Evolutionary conservation across 1,284 basidiomycete genomes (phyloP), one percentile per base, ranked within the genome.

Genomic region (Sporisorium iseilematis-ciliati): DNA sequence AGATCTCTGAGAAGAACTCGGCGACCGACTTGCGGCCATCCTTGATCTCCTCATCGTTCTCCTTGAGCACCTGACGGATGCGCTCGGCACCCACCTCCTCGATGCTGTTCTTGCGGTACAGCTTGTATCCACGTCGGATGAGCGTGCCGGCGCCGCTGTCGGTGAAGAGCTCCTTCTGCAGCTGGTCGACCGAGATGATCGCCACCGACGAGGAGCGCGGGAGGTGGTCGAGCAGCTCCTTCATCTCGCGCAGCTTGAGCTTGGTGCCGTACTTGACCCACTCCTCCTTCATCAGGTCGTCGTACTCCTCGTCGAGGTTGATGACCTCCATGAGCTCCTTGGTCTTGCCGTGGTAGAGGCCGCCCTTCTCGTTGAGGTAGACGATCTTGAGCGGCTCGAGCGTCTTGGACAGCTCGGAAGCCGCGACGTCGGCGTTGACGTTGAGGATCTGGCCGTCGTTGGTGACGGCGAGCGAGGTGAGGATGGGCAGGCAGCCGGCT

Each of bases 231-330:
- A 99, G 91, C 50, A 99, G 91, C 86, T 99, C 96, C 88, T 99
- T 99, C 89, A 99, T 98, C 87, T 99, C 96, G 78, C 96, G 92
- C 57, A 99, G 90, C 88, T 99, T 99, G 87, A 99, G 93, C 88
- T 99, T 99, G 79, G 97, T 99, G 76, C 96, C 96, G 85, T 91
- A 98, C 87, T 97, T 97, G 87, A 99, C 96, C 96, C 97, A 99
- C n/a, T 95, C 90, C 87, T 98, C 92, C 86, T 95, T 97, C 95
- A 99, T 94, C 67, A 99, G 90, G 43, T 90, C 90, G 78, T 97
- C 93, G 87, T 97, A 99, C 88, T 99, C 96, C 89, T 99, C 96
- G 85, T 99, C 96, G 61, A 99, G 88, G 87, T 99, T 99, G 88
- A 99, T 98, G 46, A 93, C 91, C 81, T 94, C 93, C 61, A 99